Evolutionary conservation across 768 basidiomycete species (phyloP), one percentile per base, ranked within the genome.

Genomic region (Cyclocybe cylindracea): DNA sequence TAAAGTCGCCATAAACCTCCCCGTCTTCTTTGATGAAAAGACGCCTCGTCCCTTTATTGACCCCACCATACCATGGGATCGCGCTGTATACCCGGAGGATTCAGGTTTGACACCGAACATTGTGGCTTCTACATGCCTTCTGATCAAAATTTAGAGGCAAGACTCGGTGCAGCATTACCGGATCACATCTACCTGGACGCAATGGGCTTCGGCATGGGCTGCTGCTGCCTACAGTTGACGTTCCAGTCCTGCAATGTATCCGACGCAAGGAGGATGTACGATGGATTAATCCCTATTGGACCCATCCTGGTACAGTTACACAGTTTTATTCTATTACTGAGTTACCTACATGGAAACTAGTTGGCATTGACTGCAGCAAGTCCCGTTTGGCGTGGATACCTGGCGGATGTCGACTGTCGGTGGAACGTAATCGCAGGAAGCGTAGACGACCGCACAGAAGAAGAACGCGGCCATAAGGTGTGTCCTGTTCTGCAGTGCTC

Each of bases 171-270:
- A 4, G 94, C 95, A 11, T 78, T 92, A 34, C 75, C 78, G 32
- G 86, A 96, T 66, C 95, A 98, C 68, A 91, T 99, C 56, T 98
- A 98, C 67, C 82, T 98, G 77, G 97, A 99, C 68, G 95, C 97
- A 7, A 98, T 98, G 97, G 96, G 95, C 29, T 99, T 99, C 68
- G 97, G 97, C 42, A 99, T 98, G 97, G 97, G 97, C 5, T 98
- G 96, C 60, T 96, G 93, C 63, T 98, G 97, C 69, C 77, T 99
- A 46, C 97, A 99, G 63, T 79, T 98, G 54, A 99, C 97, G 10
- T 98, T 98, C 74, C 97, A 99, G 70, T 89, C 94, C 2, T 97
- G 93, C 70, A 94, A 93, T 72, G 85, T 99, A 24, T 79, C 82
- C 32, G 94, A 99, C 66, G 94, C 97, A 9, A 79, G 93, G 64